phyloP scores from a whole-genome alignment of 768 basidiomycete genomes.

The Rhodotorula paludigena region DNA sequence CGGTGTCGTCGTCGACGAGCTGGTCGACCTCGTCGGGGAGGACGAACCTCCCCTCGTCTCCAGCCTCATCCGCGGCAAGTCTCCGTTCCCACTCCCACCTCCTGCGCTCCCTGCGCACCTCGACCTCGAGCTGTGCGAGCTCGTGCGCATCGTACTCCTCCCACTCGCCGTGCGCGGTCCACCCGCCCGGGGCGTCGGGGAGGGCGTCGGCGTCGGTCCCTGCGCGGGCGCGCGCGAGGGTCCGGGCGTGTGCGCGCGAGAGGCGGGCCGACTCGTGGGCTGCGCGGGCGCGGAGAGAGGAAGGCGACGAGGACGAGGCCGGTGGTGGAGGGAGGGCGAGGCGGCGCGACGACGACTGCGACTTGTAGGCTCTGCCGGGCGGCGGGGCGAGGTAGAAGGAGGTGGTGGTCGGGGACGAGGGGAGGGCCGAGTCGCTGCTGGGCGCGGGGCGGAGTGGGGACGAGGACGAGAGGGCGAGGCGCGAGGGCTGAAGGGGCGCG shows the following conservation, averaged over 20 bases:
- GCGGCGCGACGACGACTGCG: background rate
- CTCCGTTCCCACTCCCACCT: constrained; percentile 3
- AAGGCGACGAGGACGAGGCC: background rate
- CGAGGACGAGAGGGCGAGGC: background rate
- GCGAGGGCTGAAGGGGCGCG: background rate
- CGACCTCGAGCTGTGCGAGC: constrained; percentile 13
- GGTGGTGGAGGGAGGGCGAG: no score
- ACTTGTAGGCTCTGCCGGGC: background rate
- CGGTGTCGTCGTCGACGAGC: background rate
- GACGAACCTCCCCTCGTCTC: background rate
- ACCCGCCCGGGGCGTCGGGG: constrained; percentile 27
- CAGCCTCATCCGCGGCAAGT: background rate
- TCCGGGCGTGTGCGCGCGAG: background rate
- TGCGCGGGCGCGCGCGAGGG: background rate
- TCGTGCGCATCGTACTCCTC: constrained; percentile 22
- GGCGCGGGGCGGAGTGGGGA: background rate
- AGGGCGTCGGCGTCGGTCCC: background rate
- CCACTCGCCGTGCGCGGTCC: constrained; percentile 20
- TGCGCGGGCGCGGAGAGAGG: background rate
- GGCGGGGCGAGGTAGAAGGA: background rate
- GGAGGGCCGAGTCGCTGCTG: background rate
- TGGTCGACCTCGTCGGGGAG: background rate
- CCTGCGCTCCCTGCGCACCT: constrained; percentile 17
- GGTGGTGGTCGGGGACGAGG: background rate
- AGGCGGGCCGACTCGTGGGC: background rate